Evolutionary conservation across 441 rosid species (phyloP).

Genomic region (Populus hybrid): DNA sequence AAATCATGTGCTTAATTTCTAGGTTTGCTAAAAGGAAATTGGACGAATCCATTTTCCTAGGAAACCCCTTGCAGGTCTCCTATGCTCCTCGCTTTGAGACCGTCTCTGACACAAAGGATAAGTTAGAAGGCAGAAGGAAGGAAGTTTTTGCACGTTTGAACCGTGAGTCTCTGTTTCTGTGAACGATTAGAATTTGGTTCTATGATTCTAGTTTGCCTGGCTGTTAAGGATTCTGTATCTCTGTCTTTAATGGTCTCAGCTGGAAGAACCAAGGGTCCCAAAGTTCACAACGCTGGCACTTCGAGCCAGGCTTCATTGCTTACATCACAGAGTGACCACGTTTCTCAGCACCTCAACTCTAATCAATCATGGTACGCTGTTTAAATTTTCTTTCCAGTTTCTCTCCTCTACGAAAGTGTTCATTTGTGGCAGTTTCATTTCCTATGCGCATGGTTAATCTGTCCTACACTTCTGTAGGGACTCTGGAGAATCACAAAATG

Average conservation of each 20-base stretch:
- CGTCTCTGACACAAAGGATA: constrained; percentile 61
- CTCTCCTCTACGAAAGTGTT: neutral
- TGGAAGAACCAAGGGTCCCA: constrained; percentile 38
- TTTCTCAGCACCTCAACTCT: constrained; percentile 24
- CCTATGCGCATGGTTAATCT: neutral
- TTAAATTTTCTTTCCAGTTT: neutral
- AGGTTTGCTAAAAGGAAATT: constrained; percentile 91
- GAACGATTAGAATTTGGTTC: neutral
- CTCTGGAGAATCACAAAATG: constrained; percentile 31
- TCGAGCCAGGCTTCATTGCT: constrained; percentile 22
- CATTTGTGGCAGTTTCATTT: neutral
- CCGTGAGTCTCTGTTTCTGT: constrained; percentile 37
- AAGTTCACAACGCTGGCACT: constrained; percentile 18
- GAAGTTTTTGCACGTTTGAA: constrained; percentile 66
- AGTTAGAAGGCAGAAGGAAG: constrained; percentile 72
- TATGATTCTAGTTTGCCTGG: neutral
- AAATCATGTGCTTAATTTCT: neutral
- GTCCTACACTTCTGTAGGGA: constrained; percentile 29
- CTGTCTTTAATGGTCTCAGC: constrained; percentile 32
- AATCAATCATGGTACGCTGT: constrained; percentile 17
- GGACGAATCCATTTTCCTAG: constrained; percentile 75
- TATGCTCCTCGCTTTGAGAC: constrained; percentile 84
- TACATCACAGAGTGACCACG: constrained; percentile 25
- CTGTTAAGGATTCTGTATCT: constrained; percentile 1
- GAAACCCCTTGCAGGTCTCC: constrained; percentile 64